Conservation (phyloP, 1,139 yeast genomes). For the Saccharomyces hybrid region DNA sequence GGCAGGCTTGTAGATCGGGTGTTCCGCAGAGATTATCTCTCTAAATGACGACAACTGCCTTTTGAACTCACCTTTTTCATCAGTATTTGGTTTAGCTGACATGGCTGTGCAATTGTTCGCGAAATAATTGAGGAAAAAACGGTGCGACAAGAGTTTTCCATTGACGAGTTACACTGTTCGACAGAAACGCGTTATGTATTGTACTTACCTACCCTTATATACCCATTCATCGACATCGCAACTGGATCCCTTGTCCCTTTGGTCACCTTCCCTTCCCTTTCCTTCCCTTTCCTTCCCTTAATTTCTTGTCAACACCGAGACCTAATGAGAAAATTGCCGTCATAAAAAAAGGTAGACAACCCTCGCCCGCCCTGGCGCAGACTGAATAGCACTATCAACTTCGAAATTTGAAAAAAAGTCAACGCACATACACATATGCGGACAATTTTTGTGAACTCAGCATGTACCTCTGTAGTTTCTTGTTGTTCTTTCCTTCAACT, state of each 20-base stretch:
- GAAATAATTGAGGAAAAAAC: no score
- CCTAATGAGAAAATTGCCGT: no score
- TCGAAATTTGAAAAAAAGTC: background rate
- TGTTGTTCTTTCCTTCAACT: constrained; percentile 1
- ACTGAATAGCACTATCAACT: background rate
- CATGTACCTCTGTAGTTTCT: constrained; percentile 8
- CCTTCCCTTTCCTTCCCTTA: no score
- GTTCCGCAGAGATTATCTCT: constrained; percentile 46
- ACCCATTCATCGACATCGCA: background rate
- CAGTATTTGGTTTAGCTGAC: background rate
- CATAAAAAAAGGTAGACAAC: background rate
- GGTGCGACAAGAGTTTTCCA: no score
- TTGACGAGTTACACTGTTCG: no score
- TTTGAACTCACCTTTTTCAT: constrained; percentile 27
- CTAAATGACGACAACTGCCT: constrained; percentile 42
- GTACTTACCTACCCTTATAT: no score
- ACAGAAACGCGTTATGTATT: no score
- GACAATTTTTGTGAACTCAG: background rate
- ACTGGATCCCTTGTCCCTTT: background rate
- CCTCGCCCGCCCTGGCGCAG: background rate
- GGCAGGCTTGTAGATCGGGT: constrained; percentile 63
- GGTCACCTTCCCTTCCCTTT: background rate
- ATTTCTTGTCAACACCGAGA: no score
- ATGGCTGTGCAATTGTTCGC: background rate
- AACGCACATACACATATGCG: background rate